Conservation (phyloP, 257 asterid species). For the Oldenlandia corymbosa region DNA sequence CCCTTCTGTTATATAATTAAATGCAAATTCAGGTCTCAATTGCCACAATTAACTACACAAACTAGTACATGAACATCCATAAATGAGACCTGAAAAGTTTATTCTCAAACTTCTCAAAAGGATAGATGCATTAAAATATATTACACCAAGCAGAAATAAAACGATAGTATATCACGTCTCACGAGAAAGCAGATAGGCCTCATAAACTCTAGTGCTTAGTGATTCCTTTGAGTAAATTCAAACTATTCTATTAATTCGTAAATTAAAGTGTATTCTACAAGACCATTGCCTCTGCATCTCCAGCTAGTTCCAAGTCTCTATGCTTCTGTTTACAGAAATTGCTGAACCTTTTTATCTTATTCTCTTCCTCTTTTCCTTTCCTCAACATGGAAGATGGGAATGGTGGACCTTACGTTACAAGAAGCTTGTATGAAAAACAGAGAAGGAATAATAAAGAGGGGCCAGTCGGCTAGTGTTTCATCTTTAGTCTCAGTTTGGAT, state of each 20-base stretch:
- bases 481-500: background rate
- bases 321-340: background rate
- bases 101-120: too few species aligned
- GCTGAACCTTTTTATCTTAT: background rate
- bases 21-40: background rate
- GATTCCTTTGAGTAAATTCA: background rate
- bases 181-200: background rate
- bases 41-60: background rate
- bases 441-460: background rate
- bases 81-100: too few species aligned
- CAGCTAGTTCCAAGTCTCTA: background rate
- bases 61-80: too few species aligned
- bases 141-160: background rate
- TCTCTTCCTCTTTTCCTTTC: background rate
- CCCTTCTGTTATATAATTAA: background rate
- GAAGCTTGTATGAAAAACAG: too few species aligned
- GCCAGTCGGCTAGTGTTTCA: background rate
- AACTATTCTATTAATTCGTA: too few species aligned
- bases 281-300: background rate
- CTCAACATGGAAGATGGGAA: background rate
- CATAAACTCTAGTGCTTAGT: background rate
- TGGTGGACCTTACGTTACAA: background rate
- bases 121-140: background rate
- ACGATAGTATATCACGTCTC: background rate
- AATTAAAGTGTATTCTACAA: background rate